Percentiles rank a stretch among this genome's conserved stretches.
Evolutionary conservation across 306 rosid genomes (phyloP).

Genomic region (Cucurbita argyrosperma): DNA sequence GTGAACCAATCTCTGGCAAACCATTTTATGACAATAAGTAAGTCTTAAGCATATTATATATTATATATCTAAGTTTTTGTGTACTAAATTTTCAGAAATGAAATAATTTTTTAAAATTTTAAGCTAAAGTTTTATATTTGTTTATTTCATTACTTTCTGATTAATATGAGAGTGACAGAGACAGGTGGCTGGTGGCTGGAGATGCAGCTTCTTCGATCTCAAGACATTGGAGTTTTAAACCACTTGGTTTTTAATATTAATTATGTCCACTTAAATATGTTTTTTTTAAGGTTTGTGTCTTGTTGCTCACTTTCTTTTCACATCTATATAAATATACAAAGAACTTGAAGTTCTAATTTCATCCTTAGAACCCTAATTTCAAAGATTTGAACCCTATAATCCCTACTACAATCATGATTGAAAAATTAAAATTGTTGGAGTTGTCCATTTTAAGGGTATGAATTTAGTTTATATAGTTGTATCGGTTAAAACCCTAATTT

Average conservation of each 20-base stretch:
- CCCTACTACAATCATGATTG: too few relatives aligned
- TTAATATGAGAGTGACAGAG: neutral
- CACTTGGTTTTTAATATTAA: neutral
- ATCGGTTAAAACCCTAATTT: too few relatives aligned
- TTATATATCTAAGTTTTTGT: neutral
- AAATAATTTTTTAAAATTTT: neutral
- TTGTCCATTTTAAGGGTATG: too few relatives aligned
- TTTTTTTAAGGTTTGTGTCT: neutral
- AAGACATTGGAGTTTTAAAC: constrained; percentile 13
- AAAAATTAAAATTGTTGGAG: too few relatives aligned
- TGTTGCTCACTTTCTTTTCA: neutral
- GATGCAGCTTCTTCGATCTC: constrained; percentile 33
- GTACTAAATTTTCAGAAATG: neutral
- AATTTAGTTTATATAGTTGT: too few relatives aligned
- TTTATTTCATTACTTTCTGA: neutral
- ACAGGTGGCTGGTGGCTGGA: constrained; percentile 9
- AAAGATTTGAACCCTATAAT: too few relatives aligned
- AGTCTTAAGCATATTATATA: neutral
- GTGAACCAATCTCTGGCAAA: constrained; percentile 4
- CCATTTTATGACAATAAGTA: neutral
- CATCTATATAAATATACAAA: neutral
- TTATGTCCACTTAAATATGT: neutral
- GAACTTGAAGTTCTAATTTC: too few relatives aligned
- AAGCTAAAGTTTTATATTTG: neutral
- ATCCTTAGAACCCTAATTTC: too few relatives aligned